Evolutionary conservation across 2,329 filamentous ascomycete species (phyloP), one percentile per base, ranked within the genome.

Genomic region (Ceratocystis huliohia): DNA sequence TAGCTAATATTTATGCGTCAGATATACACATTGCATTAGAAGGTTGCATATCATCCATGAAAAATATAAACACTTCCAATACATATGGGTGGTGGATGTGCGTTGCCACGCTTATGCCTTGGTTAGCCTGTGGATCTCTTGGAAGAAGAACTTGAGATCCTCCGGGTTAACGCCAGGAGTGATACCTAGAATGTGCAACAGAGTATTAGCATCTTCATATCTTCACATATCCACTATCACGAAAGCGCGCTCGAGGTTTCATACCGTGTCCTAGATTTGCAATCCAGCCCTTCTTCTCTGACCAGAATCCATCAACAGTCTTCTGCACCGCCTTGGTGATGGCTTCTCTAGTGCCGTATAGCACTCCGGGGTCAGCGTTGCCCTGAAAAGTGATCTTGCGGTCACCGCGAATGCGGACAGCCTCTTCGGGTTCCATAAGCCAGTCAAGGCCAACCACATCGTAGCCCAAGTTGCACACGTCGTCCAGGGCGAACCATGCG

Each of bases 161-260:
- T 97, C 91, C 0, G 94, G 94, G 71, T 97, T 88, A 65, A 99
- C 94, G 70, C 92, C 88, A 0, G 94, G 94, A 41, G 94, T 99
- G 70, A 99, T 91, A 69, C 91, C 90, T 94, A 72, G 3, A 28
- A 10, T 41, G 53, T 10, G 8, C 15, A 33, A 17, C 33, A 28
- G 25, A 25, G 13, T 30, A 20, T 46, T 50, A 57, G 37, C 68
- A 66, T 67, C 68, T 45, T 30, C 33, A 72, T 63, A 53, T 2
- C 45, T 73, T 70, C 67, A 45, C 48, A 64, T 37, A 4, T 37
- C 2, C 33, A 61, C 45, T 50, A 15, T 69, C 65, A 22, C 68
- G 59, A 65, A 20, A 65, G 3, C n/a, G 63, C 59, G 5, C 20
- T 53, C 66, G 8, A 33, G 13, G 46, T 50, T 57, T 76, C 85